Evolutionary conservation across 805 yeast genomes (phyloP), one percentile per base, ranked within the genome.

Genomic region (Kluyveromyces siamensis): DNA sequence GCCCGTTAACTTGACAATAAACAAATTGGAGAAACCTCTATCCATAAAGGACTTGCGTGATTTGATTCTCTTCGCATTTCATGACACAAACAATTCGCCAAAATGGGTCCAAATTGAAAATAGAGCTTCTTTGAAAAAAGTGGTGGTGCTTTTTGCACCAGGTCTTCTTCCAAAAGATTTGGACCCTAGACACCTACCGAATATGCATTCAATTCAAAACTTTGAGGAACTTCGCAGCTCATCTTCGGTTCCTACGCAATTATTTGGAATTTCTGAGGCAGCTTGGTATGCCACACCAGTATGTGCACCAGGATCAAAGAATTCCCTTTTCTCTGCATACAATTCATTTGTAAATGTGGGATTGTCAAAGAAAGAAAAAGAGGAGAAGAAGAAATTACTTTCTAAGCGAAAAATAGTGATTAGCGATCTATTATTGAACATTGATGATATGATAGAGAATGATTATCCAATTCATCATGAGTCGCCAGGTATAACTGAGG

Each of bases 221-320:
- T 30, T 37, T 33, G 52, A 47, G 37, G 38, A 53, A 38, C 21
- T 37, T 27, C 37, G 37, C 38, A 35, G 48, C 16, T 37, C 42
- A 11, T 41, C 43, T 42, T 44, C 45, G 21, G 48, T 46, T 17
- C 45, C 45, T 7, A 10, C 38, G 6, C 16, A 16, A 8, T 35
- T 43, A 16, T 43, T 43, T 36, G 18, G 27, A 8, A 27, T 13
- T 6, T 17, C 19, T 14, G 27, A 21, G 14, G 36, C n/a, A 13
- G 9, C 13, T 10, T 43, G 45, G 45, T 35, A 43, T 21, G 54
- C 72, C 11, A 62, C 81, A 44, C 83, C 83, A 0, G 65, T 83
- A 1, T 59, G 65, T 27, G 72, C 81, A 6, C 95, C 96, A 0
- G 96, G 95, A 0, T 74, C 80, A 3, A 75, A 74, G 52, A 79